Percentiles rank a stretch among this genome's conserved stretches.
Evolutionary conservation across 140 eudicot genomes (phyloP).

Genomic region (Oenanthe javanica): DNA sequence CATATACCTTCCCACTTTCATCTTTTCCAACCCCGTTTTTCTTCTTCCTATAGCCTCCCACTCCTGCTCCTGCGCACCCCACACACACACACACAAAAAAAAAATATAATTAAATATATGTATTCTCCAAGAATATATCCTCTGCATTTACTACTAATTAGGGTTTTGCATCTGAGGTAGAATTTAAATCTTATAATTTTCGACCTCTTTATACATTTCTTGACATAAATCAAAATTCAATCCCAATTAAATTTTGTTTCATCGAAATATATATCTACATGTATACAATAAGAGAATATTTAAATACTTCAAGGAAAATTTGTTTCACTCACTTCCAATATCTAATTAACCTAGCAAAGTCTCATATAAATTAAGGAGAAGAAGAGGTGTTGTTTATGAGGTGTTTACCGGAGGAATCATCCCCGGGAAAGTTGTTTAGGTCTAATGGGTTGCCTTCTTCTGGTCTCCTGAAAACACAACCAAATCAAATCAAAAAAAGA

Average conservation of each 20-base stretch:
- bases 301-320: background rate
- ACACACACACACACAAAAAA: constrained; percentile 12
- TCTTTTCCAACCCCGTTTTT: constrained; percentile 66
- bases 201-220: background rate
- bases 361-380: constrained; percentile 43
- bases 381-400: constrained; percentile 67
- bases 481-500: background rate
- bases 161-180: constrained; percentile 19
- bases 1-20: constrained; percentile 74
- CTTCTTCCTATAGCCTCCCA: constrained; percentile 43
- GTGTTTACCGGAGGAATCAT: constrained; percentile 67
- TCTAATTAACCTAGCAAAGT: background rate
- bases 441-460: constrained; percentile 66
- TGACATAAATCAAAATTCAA: background rate
- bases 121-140: background rate
- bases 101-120: background rate
- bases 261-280: background rate
- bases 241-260: background rate
- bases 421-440: constrained; percentile 78
- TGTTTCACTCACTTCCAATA: background rate
- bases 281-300: background rate
- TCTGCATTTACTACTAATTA: background rate
- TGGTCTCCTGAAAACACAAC: constrained; percentile 50
- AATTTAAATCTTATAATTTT: background rate
- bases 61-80: background rate